Base-by-base conservation (phyloP, 306 rosid species). In the Bauhinia variegata region DNA sequence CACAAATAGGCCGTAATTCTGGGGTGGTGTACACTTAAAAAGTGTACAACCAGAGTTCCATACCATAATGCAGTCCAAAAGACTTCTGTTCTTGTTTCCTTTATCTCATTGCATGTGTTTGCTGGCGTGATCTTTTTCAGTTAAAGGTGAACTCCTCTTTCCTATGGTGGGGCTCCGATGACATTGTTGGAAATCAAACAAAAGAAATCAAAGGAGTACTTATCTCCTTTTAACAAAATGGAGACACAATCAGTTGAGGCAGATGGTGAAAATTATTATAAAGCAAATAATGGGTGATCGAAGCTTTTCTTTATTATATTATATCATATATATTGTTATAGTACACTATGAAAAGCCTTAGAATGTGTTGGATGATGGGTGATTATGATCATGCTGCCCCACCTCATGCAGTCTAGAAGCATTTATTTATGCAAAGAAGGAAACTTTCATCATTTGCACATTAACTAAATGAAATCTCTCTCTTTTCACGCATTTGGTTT, bases 241-340 rank as follows among this genome's bases (percentile, higher is more conserved):
- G 76, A 68, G 86, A 78, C 84, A 67, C 67, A 73, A 70, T 82
- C 81, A 84, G 75, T 63, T 70, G 77, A 44, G 51, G 63, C 66
- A 70, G 39, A 63, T 81, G 87, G 82, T 53, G 6, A 75, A 84
- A 75, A 75, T 80, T 75, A 73, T 82, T 77, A 50, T 47, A 64
- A 82, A 66, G 58, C 39, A 54, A 67, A 28, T 67, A 42, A 70
- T 60, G 83, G 75, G 33, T 38, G 63, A 17, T 73, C n/a, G n/a
- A n/a, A n/a, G 16, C 17, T 31, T 67, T 71, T 36, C 2, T 36
- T 71, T 36, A 36, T 36, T 18, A 4, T 8, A 42, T 44, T 44
- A 11, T n/a, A 44, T 44, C n/a, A n/a, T 5, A 36, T 5, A 36
- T 5, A 8, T 9, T 11, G 49, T 53, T 13, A 50, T 34, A 23